A percentile compares a stretch with the other conserved stretches of the same genome.
Conservation (phyloP, 1,284 basidiomycete species). For the Malassezia restricta region DNA sequence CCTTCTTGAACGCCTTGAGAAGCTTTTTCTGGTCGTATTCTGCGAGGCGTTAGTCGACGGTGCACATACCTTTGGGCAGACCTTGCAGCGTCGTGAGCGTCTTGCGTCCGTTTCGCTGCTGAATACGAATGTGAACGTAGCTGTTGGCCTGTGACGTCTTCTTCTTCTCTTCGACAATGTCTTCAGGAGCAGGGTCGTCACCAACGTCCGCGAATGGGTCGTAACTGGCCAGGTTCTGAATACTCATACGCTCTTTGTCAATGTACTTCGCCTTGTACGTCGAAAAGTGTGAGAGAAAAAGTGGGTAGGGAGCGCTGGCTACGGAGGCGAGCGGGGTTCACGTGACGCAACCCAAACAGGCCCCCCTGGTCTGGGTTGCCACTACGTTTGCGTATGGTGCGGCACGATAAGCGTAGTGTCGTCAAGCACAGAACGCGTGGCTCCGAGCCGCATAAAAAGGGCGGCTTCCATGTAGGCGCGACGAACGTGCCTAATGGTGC, state of each 20-base stretch:
- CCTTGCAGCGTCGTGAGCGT: constrained; percentile 96
- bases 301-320: background rate
- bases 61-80: constrained; percentile 63
- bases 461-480: constrained; percentile 40
- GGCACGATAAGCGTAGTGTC: constrained; percentile 22
- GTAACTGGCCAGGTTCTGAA: constrained; percentile 46
- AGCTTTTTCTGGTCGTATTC: constrained; percentile 98
- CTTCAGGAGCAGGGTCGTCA: constrained; percentile 25
- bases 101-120: constrained; percentile 98
- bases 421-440: constrained; percentile 30
- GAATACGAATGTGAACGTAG: constrained; percentile 57
- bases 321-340: background rate
- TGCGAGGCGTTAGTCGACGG: constrained; percentile 47
- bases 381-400: constrained; percentile 4
- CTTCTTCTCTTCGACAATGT: constrained; percentile 24
- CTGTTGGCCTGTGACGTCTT: constrained; percentile 32
- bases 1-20: constrained; percentile 96
- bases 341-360: background rate
- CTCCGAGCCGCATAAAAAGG: constrained; percentile 14
- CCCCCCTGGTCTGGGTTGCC: too few species aligned
- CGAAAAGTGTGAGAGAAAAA: background rate
- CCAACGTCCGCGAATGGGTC: constrained; percentile 47
- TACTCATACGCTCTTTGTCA: constrained; percentile 37
- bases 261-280: background rate
- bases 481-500: constrained; percentile 38